Evolutionary conservation across 345 rosid genomes (phyloP), one percentile per base, ranked within the genome.

Genomic region (Firmiana major): DNA sequence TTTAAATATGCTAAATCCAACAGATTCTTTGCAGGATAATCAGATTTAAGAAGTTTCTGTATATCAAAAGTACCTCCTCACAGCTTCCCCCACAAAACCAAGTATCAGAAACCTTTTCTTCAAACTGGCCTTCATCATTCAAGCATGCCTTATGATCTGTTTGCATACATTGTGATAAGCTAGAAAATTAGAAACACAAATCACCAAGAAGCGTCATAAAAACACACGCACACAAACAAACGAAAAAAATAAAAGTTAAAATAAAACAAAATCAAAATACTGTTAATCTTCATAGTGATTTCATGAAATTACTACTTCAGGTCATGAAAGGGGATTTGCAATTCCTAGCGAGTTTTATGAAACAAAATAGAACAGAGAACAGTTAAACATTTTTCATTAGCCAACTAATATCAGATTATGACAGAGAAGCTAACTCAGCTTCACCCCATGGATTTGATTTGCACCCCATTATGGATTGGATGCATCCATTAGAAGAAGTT

Each of bases 81-180:
- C 98, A 93, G 80, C 78, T 84, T 85, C 74, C 82, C 73, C 92
- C 79, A 73, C 99, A 95, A 82, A 91, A 90, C 89, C 91, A 88
- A 78, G 86, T 62, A 69, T 79, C 90, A 78, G 90, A 82, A 79
- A 75, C 83, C 75, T 63, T 80, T 76, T 75, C 89, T 82, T 83
- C 77, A 70, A 76, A 63, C 71, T 58, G 74, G 72, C 71, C 77
- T 78, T 51, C 76, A 76, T 76, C 88, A 73, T 83, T 68, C 85
- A 84, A 81, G 86, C 99, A 95, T 26, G 83, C 79, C 28, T 73
- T 85, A 76, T 95, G 99, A 91, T 88, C 99, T 95, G 89, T 80
- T 83, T 51, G 77, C 64, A 84, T 55, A 73, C 51, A 66, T 70
- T 31, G 26, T 31, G 16, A 63, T 59, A 74, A 73, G 66, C 78